phyloP scores from a whole-genome alignment of 2,329 filamentous ascomycete genomes.

The Mariannaea sp. region DNA sequence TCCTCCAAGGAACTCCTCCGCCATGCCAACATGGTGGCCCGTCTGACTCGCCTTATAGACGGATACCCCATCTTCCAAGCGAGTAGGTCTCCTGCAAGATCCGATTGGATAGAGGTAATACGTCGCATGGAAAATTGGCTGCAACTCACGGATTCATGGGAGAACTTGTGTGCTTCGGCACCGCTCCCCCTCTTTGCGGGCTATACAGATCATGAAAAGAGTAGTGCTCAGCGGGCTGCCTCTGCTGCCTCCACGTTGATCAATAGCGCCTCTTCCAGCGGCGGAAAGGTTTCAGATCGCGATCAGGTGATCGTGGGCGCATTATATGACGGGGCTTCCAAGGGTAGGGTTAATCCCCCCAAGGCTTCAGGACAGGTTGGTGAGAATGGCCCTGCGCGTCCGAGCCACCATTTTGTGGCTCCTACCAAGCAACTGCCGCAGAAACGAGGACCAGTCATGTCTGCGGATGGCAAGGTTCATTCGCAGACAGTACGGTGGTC shows the following conservation, averaged over 20 bases:
- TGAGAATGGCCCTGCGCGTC: constrained; percentile 54
- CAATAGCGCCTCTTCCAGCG: constrained; percentile 40
- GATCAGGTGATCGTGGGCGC: constrained; percentile 71
- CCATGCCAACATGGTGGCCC: constrained; percentile 81
- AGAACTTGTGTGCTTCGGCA: constrained; percentile 68
- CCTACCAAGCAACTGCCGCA: background rate
- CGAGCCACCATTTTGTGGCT: background rate
- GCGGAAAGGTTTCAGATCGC: constrained; percentile 63
- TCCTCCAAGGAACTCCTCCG: constrained; percentile 76
- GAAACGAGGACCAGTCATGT: background rate
- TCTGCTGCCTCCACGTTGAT: constrained; percentile 36
- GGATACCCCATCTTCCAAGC: constrained; percentile 82
- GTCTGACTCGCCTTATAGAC: constrained; percentile 73
- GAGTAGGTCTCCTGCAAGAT: constrained; percentile 70
- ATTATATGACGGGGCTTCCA: constrained; percentile 68
- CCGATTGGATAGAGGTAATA: constrained; percentile 81
- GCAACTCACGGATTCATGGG: constrained; percentile 68
- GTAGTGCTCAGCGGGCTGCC: constrained; percentile 19
- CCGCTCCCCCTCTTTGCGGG: constrained; percentile 50
- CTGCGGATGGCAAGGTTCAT: background rate
- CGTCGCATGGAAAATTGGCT: constrained; percentile 72
- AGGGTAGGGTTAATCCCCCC: constrained; percentile 70
- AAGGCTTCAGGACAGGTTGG: constrained; percentile 60
- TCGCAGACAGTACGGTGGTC: constrained; percentile 54
- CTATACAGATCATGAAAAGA: constrained; percentile 25